Base-by-base conservation (phyloP, 2,329 filamentous ascomycete species). In the Trichoderma breve region DNA sequence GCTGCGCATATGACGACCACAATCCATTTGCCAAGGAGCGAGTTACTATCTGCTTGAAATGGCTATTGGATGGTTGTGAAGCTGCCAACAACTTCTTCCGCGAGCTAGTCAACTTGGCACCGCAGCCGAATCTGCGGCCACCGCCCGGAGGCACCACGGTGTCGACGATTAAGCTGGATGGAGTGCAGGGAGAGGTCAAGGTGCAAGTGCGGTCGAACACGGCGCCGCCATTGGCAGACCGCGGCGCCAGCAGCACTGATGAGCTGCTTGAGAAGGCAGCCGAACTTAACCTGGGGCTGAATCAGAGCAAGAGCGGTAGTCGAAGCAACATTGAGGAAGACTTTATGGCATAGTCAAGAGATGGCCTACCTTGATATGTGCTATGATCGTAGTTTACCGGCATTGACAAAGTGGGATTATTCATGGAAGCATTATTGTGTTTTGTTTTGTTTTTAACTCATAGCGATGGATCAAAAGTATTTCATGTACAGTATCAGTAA, bases 1-100 rank as follows among this genome's bases (percentile, higher is more conserved):
- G 94, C 81, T 98, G 94, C 77, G 89, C 91, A 36, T 96, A 96
- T 79, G 95, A 98, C 79, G 94, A 95, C 76, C 90, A 97, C 82
- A 98, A 98, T 78, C 94, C 94, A 0, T 98, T 95, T 79, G 95
- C 97, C 74, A 93, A 95, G 77, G 95, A 98, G 81, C 93, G 95
- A 74, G 93, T 94, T 3, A 93, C 95, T 64, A 91, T 97, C 79
- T 95, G 93, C 75, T 86, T 97, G n/a, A 95, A 95, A 79, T 97
- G 90, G 87, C 85, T 93, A 6, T 88, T 93, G 82, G 91, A 93
- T 76, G 92, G 91, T 14, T 93, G 91, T 73, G 88, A 91, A 36
- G 91, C 91, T 71, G 93, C 93, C 18, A 91, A 92, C 74, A 86
- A 89, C 36, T 92, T 92, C 76, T 89, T 95, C 67, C 86, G 90